Evolutionary conservation across 2,329 filamentous ascomycete species (phyloP).

Genomic region (Alternaria panax): DNA sequence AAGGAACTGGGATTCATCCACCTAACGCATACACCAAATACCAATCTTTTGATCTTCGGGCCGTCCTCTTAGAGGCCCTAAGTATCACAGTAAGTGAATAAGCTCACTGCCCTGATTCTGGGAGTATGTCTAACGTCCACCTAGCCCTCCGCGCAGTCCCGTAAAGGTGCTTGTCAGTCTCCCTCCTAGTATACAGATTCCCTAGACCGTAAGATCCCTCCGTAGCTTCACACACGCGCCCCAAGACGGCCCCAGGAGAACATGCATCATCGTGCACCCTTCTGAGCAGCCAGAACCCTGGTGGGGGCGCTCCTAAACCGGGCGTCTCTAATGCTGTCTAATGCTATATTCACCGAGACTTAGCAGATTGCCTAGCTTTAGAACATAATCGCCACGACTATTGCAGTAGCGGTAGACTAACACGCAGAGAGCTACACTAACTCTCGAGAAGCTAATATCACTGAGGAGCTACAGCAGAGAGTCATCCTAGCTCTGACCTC

Average conservation of each 20-base stretch:
- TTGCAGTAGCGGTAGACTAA: too few relatives aligned
- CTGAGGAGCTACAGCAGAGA: too few relatives aligned
- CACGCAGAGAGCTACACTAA: too few relatives aligned
- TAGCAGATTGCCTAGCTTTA: slow-evolving; percentile 6
- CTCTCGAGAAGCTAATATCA: too few relatives aligned
- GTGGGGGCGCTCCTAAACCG: slow-evolving; percentile 9
- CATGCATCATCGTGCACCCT: not conserved
- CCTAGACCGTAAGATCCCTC: not conserved
- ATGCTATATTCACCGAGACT: slow-evolving; percentile 8
- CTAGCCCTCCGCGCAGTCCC: not conserved
- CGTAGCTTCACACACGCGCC: not conserved
- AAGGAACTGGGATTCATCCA: too few relatives aligned
- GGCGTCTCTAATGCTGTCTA: slow-evolving; percentile 1
- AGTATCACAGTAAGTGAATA: not conserved
- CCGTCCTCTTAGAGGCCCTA: not conserved
- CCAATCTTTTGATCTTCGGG: not conserved
- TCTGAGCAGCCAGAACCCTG: slow-evolving; percentile 1
- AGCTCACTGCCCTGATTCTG: not conserved
- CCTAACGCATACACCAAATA: not conserved
- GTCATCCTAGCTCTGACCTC: too few relatives aligned
- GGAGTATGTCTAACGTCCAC: too few relatives aligned
- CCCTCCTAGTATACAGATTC: not conserved
- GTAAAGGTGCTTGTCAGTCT: not conserved
- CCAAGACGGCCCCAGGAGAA: not conserved
- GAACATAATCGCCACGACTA: slow-evolving; percentile 2